Evolutionary conservation across 768 basidiomycete genomes (phyloP).

Genomic region (Leucosporidium creatinivorum): DNA sequence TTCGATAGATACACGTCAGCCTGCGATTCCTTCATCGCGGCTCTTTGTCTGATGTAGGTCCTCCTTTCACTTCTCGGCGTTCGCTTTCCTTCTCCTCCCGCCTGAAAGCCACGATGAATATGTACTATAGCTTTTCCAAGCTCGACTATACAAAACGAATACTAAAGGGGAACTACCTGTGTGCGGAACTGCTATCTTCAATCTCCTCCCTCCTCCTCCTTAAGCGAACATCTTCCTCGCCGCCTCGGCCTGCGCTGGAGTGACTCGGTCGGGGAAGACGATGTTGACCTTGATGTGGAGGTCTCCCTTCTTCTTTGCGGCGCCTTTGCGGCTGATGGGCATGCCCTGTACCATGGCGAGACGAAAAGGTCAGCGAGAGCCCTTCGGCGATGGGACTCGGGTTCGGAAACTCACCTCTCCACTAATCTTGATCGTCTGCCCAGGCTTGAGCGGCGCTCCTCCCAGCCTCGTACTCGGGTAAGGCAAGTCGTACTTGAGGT

Average conservation of each 20-base stretch:
- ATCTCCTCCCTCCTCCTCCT: not conserved
- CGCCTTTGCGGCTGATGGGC: constrained; percentile 77
- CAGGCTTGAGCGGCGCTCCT: constrained; percentile 63
- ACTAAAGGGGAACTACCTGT: too few relatives aligned
- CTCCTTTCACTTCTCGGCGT: too few relatives aligned
- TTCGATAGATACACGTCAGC: too few relatives aligned
- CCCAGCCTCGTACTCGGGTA: constrained; percentile 37
- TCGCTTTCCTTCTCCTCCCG: too few relatives aligned
- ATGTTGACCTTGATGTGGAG: constrained; percentile 71
- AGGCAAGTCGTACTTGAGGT: constrained; percentile 62
- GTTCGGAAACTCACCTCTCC: constrained; percentile 50
- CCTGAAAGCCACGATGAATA: too few relatives aligned
- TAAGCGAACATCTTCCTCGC: constrained; percentile 55
- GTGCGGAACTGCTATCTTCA: too few relatives aligned
- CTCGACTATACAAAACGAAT: too few relatives aligned
- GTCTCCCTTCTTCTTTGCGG: constrained; percentile 68
- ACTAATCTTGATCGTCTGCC: constrained; percentile 58
- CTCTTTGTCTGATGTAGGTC: too few relatives aligned
- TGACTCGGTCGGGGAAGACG: constrained; percentile 61
- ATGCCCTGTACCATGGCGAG: constrained; percentile 51
- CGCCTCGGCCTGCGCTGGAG: constrained; percentile 69
- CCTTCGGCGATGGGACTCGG: not conserved
- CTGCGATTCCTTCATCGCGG: too few relatives aligned
- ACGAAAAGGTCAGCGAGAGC: not conserved
- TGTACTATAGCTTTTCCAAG: too few relatives aligned